These are phyloP conservation scores for Yarrowia hollandica DNA, from an alignment of 805 yeast species.

Conservation along the genomic window DNA sequence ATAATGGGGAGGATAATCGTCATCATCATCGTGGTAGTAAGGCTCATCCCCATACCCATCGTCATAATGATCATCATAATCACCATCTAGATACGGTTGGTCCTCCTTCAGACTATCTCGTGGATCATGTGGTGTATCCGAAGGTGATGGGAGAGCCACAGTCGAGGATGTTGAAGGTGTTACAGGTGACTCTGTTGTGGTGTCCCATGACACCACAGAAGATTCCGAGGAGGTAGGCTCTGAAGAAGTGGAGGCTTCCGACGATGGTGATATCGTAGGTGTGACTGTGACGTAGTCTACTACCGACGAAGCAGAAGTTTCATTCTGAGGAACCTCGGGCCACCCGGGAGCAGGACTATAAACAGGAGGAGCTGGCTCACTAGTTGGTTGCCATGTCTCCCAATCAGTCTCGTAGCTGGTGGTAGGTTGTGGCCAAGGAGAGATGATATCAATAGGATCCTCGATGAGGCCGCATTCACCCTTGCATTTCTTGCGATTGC, in stretches of 20 bases:
- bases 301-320: background rate
- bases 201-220: background rate
- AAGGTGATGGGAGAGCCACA: background rate
- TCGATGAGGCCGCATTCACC: conserved; percentile 21
- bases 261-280: background rate
- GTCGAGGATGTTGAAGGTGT: background rate
- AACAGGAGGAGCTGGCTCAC: conserved; percentile 4
- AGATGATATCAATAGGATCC: conserved; percentile 21
- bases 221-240: background rate
- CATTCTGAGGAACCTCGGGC: conserved; percentile 18
- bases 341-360: conserved; percentile 21
- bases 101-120: conserved; percentile 5
- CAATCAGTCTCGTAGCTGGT: conserved; percentile 1
- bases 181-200: background rate
- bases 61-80: background rate
- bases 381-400: background rate
- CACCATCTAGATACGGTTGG: background rate
- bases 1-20: background rate
- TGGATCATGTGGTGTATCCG: background rate
- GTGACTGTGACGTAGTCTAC: conserved; percentile 24
- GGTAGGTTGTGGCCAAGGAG: conserved; percentile 6
- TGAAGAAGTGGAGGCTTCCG: background rate
- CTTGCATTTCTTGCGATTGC: conserved; percentile 24
- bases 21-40: conserved; percentile 5
- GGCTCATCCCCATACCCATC: conserved; percentile 8